These are phyloP conservation scores for Aspergillus ustus DNA, from an alignment of 2,329 filamentous ascomycete genomes.

Conservation along the genomic window DNA sequence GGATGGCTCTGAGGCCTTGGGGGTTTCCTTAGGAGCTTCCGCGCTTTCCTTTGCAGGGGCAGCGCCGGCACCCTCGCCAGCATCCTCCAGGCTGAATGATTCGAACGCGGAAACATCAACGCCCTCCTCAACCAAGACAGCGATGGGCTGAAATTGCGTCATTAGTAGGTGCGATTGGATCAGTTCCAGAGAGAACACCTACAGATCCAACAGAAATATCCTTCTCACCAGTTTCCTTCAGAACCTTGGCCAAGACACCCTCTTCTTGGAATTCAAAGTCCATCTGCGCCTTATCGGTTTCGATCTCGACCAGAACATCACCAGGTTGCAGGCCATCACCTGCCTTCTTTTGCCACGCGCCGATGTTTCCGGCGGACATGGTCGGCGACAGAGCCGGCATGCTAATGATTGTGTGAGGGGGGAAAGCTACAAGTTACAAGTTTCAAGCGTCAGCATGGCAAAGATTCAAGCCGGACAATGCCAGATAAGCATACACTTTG, in stretches of 20 bases:
- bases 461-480: background rate
- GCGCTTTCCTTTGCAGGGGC: slow-evolving; percentile 61
- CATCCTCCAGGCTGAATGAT: slow-evolving; percentile 84
- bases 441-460: slow-evolving; percentile 28
- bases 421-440: slow-evolving; percentile 74
- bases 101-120: slow-evolving; percentile 87
- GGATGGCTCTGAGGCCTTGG: slow-evolving; percentile 58
- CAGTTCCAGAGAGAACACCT: slow-evolving; percentile 52
- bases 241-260: slow-evolving; percentile 89
- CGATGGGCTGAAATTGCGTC: slow-evolving; percentile 74
- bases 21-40: slow-evolving; percentile 29
- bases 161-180: slow-evolving; percentile 22
- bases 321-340: slow-evolving; percentile 86
- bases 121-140: slow-evolving; percentile 90
- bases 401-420: slow-evolving; percentile 90
- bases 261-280: slow-evolving; percentile 99
- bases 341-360: slow-evolving; percentile 95
- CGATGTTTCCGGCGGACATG: slow-evolving; percentile 96
- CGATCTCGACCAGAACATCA: slow-evolving; percentile 96
- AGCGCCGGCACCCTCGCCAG: slow-evolving; percentile 73
- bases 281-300: slow-evolving; percentile 99
- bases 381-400: slow-evolving; percentile 98
- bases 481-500: slow-evolving; percentile 61
- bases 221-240: slow-evolving; percentile 92
- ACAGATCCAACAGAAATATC: slow-evolving; percentile 94